Percentiles rank a stretch among this genome's conserved stretches.
Evolutionary conservation across 768 basidiomycete genomes (phyloP).

Genomic region (Lentinula raphanica): DNA sequence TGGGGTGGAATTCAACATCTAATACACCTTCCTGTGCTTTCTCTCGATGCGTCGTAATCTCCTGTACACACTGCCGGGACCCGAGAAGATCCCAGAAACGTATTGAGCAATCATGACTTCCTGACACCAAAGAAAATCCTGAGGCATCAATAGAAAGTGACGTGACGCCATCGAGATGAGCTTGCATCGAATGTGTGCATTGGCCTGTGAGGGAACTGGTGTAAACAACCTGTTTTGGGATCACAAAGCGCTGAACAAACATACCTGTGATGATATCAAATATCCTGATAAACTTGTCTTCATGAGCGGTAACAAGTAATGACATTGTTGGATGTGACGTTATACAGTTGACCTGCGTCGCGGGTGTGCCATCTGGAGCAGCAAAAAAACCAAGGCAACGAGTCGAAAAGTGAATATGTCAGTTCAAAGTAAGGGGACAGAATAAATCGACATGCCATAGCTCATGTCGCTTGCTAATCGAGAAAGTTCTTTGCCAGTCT

Average conservation of each 20-base stretch:
- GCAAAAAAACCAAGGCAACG: neutral
- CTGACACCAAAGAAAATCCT: slow-evolving; percentile 83
- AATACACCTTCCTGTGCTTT: slow-evolving; percentile 90
- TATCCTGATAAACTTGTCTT: slow-evolving; percentile 89
- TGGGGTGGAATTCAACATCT: slow-evolving; percentile 79
- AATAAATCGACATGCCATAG: slow-evolving; percentile 39
- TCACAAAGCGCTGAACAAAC: slow-evolving; percentile 27
- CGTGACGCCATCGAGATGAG: slow-evolving; percentile 89
- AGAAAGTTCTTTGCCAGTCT: slow-evolving; percentile 72
- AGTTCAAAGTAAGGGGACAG: neutral
- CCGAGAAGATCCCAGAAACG: slow-evolving; percentile 93
- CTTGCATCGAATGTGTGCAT: slow-evolving; percentile 86
- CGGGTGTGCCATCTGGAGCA: slow-evolving; percentile 59
- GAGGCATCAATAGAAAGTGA: slow-evolving; percentile 85
- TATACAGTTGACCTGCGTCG: slow-evolving; percentile 80
- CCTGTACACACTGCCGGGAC: slow-evolving; percentile 78
- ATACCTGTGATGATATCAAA: slow-evolving; percentile 80
- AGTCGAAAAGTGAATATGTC: too few species aligned
- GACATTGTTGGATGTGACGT: slow-evolving; percentile 89
- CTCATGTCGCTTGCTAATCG: slow-evolving; percentile 55
- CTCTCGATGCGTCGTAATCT: slow-evolving; percentile 82
- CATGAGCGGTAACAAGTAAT: slow-evolving; percentile 83
- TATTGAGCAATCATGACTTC: slow-evolving; percentile 89
- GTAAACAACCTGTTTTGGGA: neutral
- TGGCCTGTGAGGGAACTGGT: slow-evolving; percentile 43